A percentile compares a stretch with the other conserved stretches of the same genome.
phyloP scores from a whole-genome alignment of 768 basidiomycete genomes.

The Suillus alpinus region DNA sequence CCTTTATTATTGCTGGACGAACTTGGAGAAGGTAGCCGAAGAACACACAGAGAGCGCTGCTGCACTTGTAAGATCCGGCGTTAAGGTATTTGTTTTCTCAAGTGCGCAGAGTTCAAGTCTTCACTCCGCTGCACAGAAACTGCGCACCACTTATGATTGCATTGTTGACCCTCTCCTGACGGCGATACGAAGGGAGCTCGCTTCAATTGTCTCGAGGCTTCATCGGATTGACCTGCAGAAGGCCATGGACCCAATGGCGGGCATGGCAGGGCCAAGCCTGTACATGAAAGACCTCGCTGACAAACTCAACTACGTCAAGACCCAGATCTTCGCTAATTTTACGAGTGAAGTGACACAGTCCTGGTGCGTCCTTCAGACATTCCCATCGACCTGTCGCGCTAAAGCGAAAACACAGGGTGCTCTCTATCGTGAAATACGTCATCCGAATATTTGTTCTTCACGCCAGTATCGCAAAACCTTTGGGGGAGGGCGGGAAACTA shows the following conservation, averaged over 20 bases:
- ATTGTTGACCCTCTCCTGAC: constrained; percentile 60
- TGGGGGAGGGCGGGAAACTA: constrained; percentile 91
- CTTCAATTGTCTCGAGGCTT: constrained; percentile 74
- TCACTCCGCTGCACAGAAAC: constrained; percentile 36
- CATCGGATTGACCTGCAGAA: constrained; percentile 85
- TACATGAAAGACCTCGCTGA: constrained; percentile 94
- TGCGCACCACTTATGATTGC: constrained; percentile 49
- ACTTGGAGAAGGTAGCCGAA: constrained; percentile 59
- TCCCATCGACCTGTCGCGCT: background rate
- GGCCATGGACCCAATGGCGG: constrained; percentile 60
- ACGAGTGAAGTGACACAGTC: constrained; percentile 68
- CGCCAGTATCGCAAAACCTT: constrained; percentile 87
- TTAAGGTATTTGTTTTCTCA: constrained; percentile 47
- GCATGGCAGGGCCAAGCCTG: constrained; percentile 53
- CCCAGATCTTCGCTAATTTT: constrained; percentile 73
- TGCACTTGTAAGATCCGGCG: constrained; percentile 48
- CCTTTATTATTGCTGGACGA: constrained; percentile 72
- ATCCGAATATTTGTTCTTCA: constrained; percentile 89
- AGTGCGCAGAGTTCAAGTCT: background rate
- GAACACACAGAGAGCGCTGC: constrained; percentile 67
- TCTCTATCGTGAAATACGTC: constrained; percentile 70
- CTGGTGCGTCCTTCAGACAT: constrained; percentile 51
- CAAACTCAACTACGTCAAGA: constrained; percentile 79
- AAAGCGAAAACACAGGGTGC: constrained; percentile 41
- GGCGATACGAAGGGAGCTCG: constrained; percentile 77